These are phyloP conservation scores for Debaryomyces sp. DNA, from an alignment of 1,139 yeast genomes.

Conservation along the genomic window DNA sequence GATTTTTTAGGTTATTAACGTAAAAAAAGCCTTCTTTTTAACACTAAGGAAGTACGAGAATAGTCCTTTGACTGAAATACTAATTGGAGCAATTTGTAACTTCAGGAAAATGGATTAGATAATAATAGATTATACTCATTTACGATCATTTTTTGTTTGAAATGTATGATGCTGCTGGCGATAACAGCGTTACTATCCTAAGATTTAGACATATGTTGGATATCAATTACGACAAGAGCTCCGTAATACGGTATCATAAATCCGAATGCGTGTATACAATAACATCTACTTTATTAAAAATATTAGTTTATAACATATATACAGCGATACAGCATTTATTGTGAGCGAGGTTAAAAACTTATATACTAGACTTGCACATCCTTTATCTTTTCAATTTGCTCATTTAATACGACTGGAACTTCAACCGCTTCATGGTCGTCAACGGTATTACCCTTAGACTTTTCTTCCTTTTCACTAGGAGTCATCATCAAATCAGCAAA, in stretches of 20 bases:
- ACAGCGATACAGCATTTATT: background rate
- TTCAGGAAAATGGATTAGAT: background rate
- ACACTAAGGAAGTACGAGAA: background rate
- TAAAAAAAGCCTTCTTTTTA: background rate
- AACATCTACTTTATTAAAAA: no score
- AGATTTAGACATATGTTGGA: background rate
- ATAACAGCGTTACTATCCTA: background rate
- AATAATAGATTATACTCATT: background rate
- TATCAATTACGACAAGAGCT: background rate
- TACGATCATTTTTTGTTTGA: background rate
- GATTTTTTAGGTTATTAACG: no score
- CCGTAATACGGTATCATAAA: background rate
- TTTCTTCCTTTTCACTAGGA: slow-evolving; percentile 36
- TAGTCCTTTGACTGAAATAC: background rate
- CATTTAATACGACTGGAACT: slow-evolving; percentile 44
- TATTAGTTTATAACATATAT: background rate
- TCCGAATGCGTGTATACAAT: background rate
- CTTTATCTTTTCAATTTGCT: slow-evolving; percentile 41
- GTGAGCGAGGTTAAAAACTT: background rate
- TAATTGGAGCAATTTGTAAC: background rate
- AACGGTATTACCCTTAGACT: slow-evolving; percentile 3
- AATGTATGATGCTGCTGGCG: background rate
- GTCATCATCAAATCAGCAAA: slow-evolving; percentile 54
- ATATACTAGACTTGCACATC: slow-evolving; percentile 29
- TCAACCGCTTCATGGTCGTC: slow-evolving; percentile 45